Percentiles rank a stretch among this genome's conserved stretches.
These are phyloP conservation scores for Rachicladosporium sp. DNA, from an alignment of 2,329 filamentous ascomycete genomes.

Conservation along the genomic window DNA sequence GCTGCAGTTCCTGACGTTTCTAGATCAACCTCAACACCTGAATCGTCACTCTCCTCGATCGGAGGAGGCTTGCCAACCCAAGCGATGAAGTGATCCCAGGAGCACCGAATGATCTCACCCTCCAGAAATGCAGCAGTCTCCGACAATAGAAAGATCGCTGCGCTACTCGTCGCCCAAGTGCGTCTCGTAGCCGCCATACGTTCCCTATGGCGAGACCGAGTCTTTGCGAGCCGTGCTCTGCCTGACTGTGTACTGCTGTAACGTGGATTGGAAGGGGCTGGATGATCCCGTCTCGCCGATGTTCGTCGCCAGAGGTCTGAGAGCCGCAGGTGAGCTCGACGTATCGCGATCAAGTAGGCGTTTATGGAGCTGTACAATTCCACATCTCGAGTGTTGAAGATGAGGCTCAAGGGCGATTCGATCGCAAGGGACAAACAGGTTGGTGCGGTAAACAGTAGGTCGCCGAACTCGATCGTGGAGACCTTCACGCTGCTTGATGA, in stretches of 20 bases:
- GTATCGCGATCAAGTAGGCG: conserved; percentile 73
- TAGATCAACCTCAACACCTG: not conserved
- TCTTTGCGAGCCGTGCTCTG: conserved; percentile 45
- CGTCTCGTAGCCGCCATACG: conserved; percentile 60
- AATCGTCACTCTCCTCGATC: not conserved
- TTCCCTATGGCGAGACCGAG: conserved; percentile 52
- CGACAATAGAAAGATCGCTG: conserved; percentile 76
- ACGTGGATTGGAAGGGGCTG: conserved; percentile 54
- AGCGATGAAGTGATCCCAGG: conserved; percentile 67
- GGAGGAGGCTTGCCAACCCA: conserved; percentile 40
- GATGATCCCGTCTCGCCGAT: conserved; percentile 63
- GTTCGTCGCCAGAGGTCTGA: conserved; percentile 80
- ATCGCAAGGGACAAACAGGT: conserved; percentile 60
- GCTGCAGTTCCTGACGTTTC: not conserved
- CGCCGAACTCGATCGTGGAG: conserved; percentile 53
- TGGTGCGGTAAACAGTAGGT: conserved; percentile 69
- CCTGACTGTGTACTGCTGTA: conserved; percentile 51
- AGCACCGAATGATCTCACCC: conserved; percentile 69
- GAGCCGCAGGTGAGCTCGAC: conserved; percentile 75
- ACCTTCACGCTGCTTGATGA: conserved; percentile 27
- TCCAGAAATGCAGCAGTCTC: conserved; percentile 84
- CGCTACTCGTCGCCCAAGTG: conserved; percentile 81
- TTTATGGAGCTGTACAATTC: conserved; percentile 74
- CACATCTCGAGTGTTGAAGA: conserved; percentile 65
- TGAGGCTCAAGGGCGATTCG: conserved; percentile 71